Evolutionary conservation across 331 rosid species (phyloP).

Genomic region (Arachis monticola): DNA sequence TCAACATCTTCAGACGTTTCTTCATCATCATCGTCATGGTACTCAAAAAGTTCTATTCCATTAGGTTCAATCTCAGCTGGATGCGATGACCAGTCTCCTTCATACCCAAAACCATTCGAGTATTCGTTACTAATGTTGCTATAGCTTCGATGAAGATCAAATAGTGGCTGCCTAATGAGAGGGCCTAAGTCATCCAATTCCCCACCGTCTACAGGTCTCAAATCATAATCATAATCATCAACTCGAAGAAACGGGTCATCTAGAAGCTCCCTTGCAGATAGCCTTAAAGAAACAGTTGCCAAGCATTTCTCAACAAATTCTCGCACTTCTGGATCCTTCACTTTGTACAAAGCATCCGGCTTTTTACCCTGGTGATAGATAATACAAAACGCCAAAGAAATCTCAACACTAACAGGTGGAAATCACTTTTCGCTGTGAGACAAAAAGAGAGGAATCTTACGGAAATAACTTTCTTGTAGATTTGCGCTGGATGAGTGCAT

Average conservation of each 20-base stretch:
- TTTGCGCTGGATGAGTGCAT: constrained; percentile 94
- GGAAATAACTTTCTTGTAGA: constrained; percentile 93
- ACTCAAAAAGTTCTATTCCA: constrained; percentile 89
- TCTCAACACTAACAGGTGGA: constrained; percentile 24
- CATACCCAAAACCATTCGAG: constrained; percentile 53
- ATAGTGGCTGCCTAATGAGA: constrained; percentile 60
- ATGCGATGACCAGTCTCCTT: constrained; percentile 64
- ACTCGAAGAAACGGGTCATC: constrained; percentile 79
- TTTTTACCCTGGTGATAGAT: constrained; percentile 67
- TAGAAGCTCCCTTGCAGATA: constrained; percentile 86
- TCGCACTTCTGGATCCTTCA: constrained; percentile 85
- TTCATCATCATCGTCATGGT: constrained; percentile 59
- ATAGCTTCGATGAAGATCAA: constrained; percentile 52
- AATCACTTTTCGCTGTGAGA: not conserved
- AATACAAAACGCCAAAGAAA: constrained; percentile 40
- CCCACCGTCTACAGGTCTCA: constrained; percentile 48
- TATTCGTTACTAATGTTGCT: constrained; percentile 55
- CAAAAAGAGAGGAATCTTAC: constrained; percentile 61
- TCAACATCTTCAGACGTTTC: constrained; percentile 66
- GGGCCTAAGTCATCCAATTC: constrained; percentile 53
- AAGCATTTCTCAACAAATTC: constrained; percentile 92
- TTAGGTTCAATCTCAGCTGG: constrained; percentile 62
- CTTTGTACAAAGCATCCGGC: constrained; percentile 86
- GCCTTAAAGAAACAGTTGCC: constrained; percentile 80
- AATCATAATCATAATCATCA: constrained; percentile 62